Conservation (phyloP, 306 rosid species). For the Luffa acutangula region DNA sequence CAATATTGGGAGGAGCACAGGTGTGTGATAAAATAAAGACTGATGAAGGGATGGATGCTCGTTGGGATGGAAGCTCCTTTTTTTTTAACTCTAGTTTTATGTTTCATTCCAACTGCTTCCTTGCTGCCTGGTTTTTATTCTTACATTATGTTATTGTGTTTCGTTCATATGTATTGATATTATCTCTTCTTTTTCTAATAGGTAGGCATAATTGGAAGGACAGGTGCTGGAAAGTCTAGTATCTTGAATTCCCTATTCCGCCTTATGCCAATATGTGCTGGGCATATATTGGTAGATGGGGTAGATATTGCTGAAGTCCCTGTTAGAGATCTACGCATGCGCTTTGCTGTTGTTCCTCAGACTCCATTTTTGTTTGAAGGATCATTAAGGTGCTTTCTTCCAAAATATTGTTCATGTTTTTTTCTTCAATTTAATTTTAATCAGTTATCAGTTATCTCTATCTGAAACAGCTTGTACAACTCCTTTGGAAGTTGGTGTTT, state of each 20-base stretch:
- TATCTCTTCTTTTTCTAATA: slow-evolving; percentile 21
- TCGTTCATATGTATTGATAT: slow-evolving; percentile 4
- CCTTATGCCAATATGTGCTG: slow-evolving; percentile 58
- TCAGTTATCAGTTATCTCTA: not conserved
- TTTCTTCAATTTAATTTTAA: not conserved
- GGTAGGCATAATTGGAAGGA: slow-evolving; percentile 95
- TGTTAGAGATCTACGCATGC: slow-evolving; percentile 69
- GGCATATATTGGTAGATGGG: slow-evolving; percentile 63
- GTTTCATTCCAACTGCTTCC: not conserved
- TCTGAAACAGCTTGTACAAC: not conserved
- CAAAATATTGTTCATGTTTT: not conserved
- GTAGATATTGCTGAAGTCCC: slow-evolving; percentile 51
- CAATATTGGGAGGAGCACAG: slow-evolving; percentile 67
- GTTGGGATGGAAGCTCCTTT: not conserved
- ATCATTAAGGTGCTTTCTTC: slow-evolving; percentile 51
- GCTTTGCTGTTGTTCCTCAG: slow-evolving; percentile 93
- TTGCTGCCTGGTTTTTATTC: not conserved
- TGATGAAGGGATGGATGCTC: not conserved
- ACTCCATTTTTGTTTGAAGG: slow-evolving; percentile 89
- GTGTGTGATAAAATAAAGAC: slow-evolving; percentile 20
- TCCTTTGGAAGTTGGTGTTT: not conserved
- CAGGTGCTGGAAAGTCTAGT: slow-evolving; percentile 98
- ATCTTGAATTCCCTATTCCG: slow-evolving; percentile 86
- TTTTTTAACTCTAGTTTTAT: not conserved
- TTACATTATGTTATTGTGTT: not conserved